Percentiles rank a stretch among this genome's conserved stretches.
Evolutionary conservation across 306 rosid genomes (phyloP).

Genomic region (Astragalus membranaceus): DNA sequence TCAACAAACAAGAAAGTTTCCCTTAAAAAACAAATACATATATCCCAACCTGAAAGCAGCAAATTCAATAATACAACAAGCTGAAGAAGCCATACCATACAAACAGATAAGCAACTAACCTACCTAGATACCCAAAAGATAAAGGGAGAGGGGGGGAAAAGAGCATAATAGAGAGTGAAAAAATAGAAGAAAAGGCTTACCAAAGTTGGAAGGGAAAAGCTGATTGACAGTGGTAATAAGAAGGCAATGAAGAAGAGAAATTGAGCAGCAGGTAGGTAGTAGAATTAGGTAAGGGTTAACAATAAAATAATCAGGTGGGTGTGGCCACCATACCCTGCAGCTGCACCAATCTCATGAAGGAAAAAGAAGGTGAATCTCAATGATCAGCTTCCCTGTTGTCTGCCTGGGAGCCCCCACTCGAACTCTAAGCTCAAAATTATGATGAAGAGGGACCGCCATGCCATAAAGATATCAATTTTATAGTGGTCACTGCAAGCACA

Average conservation of each 20-base stretch:
- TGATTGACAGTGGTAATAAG: neutral
- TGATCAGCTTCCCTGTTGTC: constrained; percentile 29
- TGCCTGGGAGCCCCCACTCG: constrained; percentile 13
- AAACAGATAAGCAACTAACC: neutral
- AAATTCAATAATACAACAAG: neutral
- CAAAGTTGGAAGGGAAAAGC: constrained; percentile 34
- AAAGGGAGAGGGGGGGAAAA: neutral
- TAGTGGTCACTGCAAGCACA: constrained; percentile 9
- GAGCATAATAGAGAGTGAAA: neutral
- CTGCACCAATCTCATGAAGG: constrained; percentile 20
- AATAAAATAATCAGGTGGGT: constrained; percentile 14
- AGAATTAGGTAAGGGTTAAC: constrained; percentile 11
- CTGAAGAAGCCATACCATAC: neutral
- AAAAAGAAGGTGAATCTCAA: constrained; percentile 25
- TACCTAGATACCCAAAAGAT: neutral
- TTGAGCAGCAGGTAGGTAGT: neutral
- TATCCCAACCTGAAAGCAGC: neutral
- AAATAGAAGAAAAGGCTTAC: neutral
- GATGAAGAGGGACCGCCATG: constrained; percentile 36
- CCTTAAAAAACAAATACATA: neutral
- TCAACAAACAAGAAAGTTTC: neutral
- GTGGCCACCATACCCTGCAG: neutral
- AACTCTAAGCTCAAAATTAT: constrained; percentile 16
- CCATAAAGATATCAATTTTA: constrained; percentile 20
- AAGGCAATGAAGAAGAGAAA: constrained; percentile 18